Conservation (phyloP, 345 rosid species). For the Eucalyptus coolabah region DNA sequence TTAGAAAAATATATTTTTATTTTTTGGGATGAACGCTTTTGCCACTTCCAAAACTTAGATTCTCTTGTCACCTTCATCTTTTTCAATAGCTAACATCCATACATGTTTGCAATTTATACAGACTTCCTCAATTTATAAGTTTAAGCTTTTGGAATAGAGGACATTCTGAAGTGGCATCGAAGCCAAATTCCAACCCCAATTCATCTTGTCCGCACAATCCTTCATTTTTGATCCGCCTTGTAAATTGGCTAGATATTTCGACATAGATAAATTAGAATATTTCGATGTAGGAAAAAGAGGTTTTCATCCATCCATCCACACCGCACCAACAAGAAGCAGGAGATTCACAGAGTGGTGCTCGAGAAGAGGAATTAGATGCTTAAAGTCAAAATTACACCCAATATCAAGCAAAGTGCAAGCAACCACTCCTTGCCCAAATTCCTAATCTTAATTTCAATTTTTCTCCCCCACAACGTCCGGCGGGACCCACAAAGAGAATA, state of each 20-base stretch:
- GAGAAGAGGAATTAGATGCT: not conserved
- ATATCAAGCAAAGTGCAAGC: not conserved
- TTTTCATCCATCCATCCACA: not conserved
- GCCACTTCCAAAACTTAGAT: not conserved
- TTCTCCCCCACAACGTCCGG: not conserved
- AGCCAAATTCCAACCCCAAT: not conserved
- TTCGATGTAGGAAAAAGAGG: not conserved
- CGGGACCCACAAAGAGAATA: not conserved
- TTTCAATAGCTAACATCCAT: not conserved
- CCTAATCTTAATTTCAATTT: not conserved
- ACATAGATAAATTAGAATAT: not conserved
- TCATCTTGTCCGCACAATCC: not conserved
- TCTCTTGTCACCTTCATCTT: not conserved
- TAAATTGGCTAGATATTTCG: not conserved
- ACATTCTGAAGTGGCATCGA: rapidly evolving
- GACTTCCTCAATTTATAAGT: not conserved
- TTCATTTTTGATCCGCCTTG: not conserved
- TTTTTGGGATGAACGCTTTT: not conserved
- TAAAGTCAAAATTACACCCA: not conserved
- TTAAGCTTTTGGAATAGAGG: not conserved
- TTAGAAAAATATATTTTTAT: not conserved
- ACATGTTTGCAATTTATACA: not conserved
- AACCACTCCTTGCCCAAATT: not conserved
- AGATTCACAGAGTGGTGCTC: not conserved
- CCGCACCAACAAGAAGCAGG: not conserved